phyloP scores from a whole-genome alignment of 208 protist genomes.

The Plasmodiophora brassicae region DNA sequence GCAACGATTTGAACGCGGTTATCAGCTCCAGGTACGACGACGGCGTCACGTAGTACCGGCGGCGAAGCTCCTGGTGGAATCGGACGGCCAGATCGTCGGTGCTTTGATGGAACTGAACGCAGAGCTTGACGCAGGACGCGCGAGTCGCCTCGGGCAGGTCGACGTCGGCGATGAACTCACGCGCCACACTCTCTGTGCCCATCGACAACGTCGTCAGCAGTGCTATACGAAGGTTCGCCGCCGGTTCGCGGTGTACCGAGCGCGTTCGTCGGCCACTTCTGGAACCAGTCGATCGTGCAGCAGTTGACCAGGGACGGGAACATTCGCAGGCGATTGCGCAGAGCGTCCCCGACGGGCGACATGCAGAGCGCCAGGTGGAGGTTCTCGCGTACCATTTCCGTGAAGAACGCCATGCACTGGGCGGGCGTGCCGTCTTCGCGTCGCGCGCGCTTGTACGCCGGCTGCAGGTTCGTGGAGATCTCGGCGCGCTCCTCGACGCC shows the following conservation, averaged over 20 bases:
- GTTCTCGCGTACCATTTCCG: conserved; percentile 64
- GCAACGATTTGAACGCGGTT: conserved; percentile 76
- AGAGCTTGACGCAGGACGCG: conserved; percentile 72
- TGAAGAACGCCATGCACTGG: conserved; percentile 35
- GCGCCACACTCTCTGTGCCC: conserved; percentile 51
- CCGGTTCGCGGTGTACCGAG: conserved; percentile 59
- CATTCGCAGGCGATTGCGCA: conserved; percentile 85
- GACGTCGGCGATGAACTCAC: conserved; percentile 37
- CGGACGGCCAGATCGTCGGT: conserved; percentile 68
- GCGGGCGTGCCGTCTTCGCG: neutral
- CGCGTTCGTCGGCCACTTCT: conserved; percentile 88
- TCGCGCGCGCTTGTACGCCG: conserved; percentile 69
- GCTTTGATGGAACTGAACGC: conserved; percentile 79
- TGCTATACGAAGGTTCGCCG: neutral
- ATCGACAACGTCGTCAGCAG: no score
- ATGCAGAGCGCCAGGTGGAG: conserved; percentile 92
- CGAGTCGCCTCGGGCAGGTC: conserved; percentile 61
- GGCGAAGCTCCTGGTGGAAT: conserved; percentile 78
- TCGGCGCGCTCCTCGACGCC: conserved; percentile 53
- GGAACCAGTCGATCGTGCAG: conserved; percentile 97
- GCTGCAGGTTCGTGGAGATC: conserved; percentile 48
- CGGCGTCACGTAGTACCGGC: conserved; percentile 81
- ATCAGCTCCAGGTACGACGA: conserved; percentile 90
- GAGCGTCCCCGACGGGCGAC: conserved; percentile 85
- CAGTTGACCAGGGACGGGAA: conserved; percentile 95